Percentiles rank a stretch among this genome's conserved stretches.
These are phyloP conservation scores for Russula vinacea DNA, from an alignment of 768 basidiomycete genomes.

Conservation along the genomic window DNA sequence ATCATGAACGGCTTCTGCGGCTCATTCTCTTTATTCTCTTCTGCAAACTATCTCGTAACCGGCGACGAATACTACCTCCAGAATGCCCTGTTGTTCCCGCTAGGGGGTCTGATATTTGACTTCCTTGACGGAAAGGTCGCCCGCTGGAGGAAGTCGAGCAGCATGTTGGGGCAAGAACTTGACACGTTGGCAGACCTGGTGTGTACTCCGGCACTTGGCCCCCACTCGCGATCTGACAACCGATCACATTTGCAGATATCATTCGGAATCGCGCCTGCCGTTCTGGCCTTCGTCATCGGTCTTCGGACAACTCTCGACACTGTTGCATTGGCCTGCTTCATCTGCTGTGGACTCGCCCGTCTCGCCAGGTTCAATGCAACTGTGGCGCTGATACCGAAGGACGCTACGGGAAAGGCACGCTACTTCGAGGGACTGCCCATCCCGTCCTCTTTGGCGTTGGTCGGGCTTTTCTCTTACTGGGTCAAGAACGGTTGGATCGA, in stretches of 20 bases:
- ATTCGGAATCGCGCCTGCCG: conserved; percentile 95
- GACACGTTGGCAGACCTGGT: conserved; percentile 97
- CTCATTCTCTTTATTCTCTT: conserved; percentile 90
- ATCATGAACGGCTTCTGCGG: conserved; percentile 99
- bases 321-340: conserved; percentile 80
- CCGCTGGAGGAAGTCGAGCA: conserved; percentile 91
- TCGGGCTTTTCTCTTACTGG: conserved; percentile 78
- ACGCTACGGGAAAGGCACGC: conserved; percentile 77
- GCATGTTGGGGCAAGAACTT: conserved; percentile 95
- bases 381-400: conserved; percentile 89
- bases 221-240: conserved; percentile 8
- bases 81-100: conserved; percentile 83
- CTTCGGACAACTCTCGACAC: conserved; percentile 90
- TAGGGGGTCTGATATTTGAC: conserved; percentile 96
- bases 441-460: conserved; percentile 81
- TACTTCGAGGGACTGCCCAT: conserved; percentile 99
- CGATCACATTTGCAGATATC: conserved; percentile 62
- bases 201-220: conserved; percentile 34
- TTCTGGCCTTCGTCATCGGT: conserved; percentile 87
- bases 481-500: conserved; percentile 81
- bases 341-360: conserved; percentile 94
- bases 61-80: conserved; percentile 77
- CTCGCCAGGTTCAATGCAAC: conserved; percentile 99
- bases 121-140: conserved; percentile 98
- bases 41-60: conserved; percentile 80